Evolutionary conservation across 192 early-diverging fungal species (phyloP).

Genomic region (Dissophora globulifera): DNA sequence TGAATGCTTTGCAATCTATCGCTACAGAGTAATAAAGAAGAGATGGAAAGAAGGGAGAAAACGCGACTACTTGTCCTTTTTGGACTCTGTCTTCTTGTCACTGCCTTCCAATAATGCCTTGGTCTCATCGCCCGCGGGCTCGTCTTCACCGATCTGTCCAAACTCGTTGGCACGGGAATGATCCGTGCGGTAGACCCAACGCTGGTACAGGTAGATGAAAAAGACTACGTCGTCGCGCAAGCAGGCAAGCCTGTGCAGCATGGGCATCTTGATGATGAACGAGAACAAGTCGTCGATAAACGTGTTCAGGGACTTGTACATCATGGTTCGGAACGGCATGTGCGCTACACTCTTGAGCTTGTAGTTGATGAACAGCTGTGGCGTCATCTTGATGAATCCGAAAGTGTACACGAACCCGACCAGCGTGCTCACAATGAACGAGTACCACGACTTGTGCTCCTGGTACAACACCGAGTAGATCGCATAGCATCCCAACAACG

Average conservation of each 20-base stretch:
- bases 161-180: constrained; percentile 89
- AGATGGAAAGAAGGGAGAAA: too few species aligned
- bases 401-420: constrained; percentile 94
- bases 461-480: constrained; percentile 86
- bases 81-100: constrained; percentile 27
- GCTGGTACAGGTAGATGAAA: constrained; percentile 86
- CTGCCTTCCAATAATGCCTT: constrained; percentile 11
- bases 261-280: constrained; percentile 96
- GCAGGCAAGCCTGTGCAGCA: constrained; percentile 84
- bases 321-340: constrained; percentile 94
- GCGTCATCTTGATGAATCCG: constrained; percentile 85
- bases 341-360: constrained; percentile 86
- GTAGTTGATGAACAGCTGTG: constrained; percentile 94
- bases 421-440: constrained; percentile 82
- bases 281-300: constrained; percentile 91
- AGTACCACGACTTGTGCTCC: constrained; percentile 94
- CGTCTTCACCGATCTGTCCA: constrained; percentile 73
- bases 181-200: constrained; percentile 85
- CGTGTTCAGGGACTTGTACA: constrained; percentile 85
- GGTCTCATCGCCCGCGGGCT: constrained; percentile 33
- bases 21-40: too few species aligned
- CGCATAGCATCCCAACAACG: constrained; percentile 81
- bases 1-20: too few species aligned
- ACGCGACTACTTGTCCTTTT: constrained; percentile 55
- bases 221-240: constrained; percentile 90